phyloP scores from a whole-genome alignment of 768 basidiomycete genomes.

The Russula griseocarnosa region DNA sequence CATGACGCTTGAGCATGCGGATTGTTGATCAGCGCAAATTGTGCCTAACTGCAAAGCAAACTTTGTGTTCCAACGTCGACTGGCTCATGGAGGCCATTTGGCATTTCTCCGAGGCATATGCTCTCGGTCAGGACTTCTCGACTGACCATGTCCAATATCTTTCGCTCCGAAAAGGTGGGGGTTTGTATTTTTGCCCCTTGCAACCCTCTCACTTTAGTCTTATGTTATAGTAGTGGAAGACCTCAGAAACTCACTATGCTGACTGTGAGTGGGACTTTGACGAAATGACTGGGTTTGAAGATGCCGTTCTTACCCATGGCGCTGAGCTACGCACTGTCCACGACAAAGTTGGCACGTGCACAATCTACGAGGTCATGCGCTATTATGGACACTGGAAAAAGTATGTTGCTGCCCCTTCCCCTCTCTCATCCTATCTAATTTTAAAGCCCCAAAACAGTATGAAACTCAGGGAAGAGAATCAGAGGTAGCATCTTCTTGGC shows the following conservation, averaged over 20 bases:
- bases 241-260: slow-evolving; percentile 54
- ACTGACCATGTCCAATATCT: slow-evolving; percentile 54
- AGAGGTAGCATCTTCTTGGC: slow-evolving; percentile 19
- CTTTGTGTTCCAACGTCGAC: slow-evolving; percentile 62
- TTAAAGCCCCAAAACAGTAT: slow-evolving; percentile 39
- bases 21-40: slow-evolving; percentile 68
- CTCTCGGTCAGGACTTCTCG: slow-evolving; percentile 52
- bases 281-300: slow-evolving; percentile 72
- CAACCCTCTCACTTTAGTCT: slow-evolving; percentile 12
- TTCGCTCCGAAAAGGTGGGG: slow-evolving; percentile 63
- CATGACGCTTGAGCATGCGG: too few species aligned
- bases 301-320: slow-evolving; percentile 65
- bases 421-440: background rate
- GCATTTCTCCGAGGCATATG: slow-evolving; percentile 65
- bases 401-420: slow-evolving; percentile 37
- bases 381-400: slow-evolving; percentile 88
- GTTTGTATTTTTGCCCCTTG: background rate
- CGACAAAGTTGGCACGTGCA: slow-evolving; percentile 66
- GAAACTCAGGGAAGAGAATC: slow-evolving; percentile 67
- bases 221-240: slow-evolving; percentile 60
- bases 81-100: slow-evolving; percentile 75
- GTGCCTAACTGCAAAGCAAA: slow-evolving; percentile 49
- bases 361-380: slow-evolving; percentile 73
- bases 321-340: slow-evolving; percentile 76
- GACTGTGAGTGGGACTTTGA: slow-evolving; percentile 70